phyloP scores from a whole-genome alignment of 2,329 filamentous ascomycete species.

The Grosmannia serpens region DNA sequence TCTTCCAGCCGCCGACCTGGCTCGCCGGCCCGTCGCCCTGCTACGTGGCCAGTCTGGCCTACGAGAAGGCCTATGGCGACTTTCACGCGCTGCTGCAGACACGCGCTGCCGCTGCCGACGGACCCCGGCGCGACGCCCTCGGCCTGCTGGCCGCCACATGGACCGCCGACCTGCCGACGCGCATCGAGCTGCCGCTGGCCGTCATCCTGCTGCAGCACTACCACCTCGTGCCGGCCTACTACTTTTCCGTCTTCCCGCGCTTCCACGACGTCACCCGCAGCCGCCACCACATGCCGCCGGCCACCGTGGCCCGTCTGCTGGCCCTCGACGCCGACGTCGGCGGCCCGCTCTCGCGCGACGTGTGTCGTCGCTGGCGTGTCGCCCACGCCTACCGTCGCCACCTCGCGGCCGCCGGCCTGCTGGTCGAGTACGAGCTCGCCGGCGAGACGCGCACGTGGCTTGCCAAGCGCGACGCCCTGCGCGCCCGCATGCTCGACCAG shows the following conservation, averaged over 20 bases:
- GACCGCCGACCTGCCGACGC: background rate
- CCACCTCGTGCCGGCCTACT: constrained; percentile 4
- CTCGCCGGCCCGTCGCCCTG: constrained; percentile 8
- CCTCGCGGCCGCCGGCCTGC: background rate
- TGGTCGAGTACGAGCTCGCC: background rate
- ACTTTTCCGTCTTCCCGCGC: background rate
- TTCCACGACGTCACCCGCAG: background rate
- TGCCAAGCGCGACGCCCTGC: background rate
- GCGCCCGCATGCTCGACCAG: background rate
- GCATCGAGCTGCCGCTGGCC: background rate
- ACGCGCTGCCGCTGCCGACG: too few relatives aligned
- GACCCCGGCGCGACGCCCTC: too few relatives aligned
- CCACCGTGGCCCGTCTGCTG: background rate
- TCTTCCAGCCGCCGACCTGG: constrained; percentile 10
- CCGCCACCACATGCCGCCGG: background rate
- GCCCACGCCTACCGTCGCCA: background rate
- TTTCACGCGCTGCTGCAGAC: background rate
- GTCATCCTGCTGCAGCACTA: constrained; percentile 1
- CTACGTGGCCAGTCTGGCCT: background rate
- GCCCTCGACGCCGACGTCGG: background rate
- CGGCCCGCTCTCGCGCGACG: background rate
- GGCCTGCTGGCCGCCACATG: background rate
- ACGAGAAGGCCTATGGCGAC: background rate
- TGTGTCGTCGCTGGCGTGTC: background rate
- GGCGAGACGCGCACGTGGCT: background rate